A percentile compares a stretch with the other conserved stretches of the same genome.
phyloP scores from a whole-genome alignment of 163 green algal species.

The Coccomyxa subellipsoidea region DNA sequence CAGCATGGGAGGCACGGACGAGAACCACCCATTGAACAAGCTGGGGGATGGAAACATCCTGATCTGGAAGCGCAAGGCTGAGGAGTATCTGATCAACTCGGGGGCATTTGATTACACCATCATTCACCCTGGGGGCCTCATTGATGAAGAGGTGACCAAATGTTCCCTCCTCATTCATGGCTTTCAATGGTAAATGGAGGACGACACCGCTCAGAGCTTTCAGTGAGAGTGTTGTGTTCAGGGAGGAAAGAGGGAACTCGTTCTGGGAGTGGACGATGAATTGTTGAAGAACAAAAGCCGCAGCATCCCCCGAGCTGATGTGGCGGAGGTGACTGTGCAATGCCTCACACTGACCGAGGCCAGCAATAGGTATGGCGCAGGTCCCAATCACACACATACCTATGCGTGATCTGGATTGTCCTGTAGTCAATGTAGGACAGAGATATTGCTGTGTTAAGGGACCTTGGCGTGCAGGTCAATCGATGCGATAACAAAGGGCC shows the following conservation, averaged over 20 bases:
- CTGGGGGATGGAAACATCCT: conserved; percentile 81
- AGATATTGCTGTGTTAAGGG: no score
- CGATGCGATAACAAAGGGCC: conserved; percentile 39
- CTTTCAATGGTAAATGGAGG: no score
- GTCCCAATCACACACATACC: no score
- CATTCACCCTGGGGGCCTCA: conserved; percentile 74
- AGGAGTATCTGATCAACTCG: conserved; percentile 79
- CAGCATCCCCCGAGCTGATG: conserved; percentile 80
- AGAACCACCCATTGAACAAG: conserved; percentile 74
- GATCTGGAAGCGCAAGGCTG: conserved; percentile 85
- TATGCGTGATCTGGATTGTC: no score
- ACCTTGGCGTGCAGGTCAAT: conserved; percentile 48
- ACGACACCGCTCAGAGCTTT: no score
- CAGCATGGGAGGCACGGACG: conserved; percentile 76
- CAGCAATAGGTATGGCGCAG: conserved; percentile 17
- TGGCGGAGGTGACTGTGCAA: conserved; percentile 68
- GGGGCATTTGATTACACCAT: conserved; percentile 71
- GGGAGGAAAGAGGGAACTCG: conserved; percentile 75
- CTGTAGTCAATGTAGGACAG: no score
- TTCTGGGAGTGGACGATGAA: conserved; percentile 84
- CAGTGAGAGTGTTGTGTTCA: conserved; percentile 26
- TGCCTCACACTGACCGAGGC: conserved; percentile 21
- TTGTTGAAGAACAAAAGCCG: conserved; percentile 42
- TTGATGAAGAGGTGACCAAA: conserved; percentile 27
- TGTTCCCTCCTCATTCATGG: no score